Base-by-base conservation (phyloP, 306 rosid genomes). In the Casuarina equisetifolia region DNA sequence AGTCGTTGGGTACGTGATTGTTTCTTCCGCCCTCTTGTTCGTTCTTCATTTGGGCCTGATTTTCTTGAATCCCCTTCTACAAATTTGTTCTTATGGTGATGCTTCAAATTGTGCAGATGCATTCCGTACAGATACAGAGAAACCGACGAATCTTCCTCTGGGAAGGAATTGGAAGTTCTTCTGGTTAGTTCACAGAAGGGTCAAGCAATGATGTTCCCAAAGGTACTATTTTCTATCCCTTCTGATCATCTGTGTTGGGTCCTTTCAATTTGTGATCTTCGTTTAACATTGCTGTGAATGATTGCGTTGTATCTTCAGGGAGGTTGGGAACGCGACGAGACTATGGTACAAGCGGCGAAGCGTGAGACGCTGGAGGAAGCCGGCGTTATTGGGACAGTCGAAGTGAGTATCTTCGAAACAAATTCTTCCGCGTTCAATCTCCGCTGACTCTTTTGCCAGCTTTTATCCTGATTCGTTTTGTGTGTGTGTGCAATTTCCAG, bases 321-420 rank as follows among this genome's bases (percentile, higher is more conserved):
- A n/a, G 98, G 98, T 78, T 94, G 98, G 98, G 98, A 94, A 79
- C 42, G 35, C 67, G 98, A 92, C 74, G 98, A 94, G 74, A 83
- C 93, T 9, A 94, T 83, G 78, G 94, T 88, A 68, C 88, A 83
- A n/a, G 98, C 98, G 19, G 98, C 98, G 74, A 42, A 46, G 66
- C 89, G 98, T 71, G 98, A 94, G 73, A 94, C 97, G 6, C 13
- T 89, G 1, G 98, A 94, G 81, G 98, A 94, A 87, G 98, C 98
- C 67, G 98, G 98, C 1, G 96, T 94, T 46, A 25, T 73, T 64
- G 98, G 98, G 82, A 62, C 74, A 36, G 84, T 94, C 62, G 91
- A 88, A 80, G 98, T 94, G 2, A 80, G 96, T 84, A 74, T 83
- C 75, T 77, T 49, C 3, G 16, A 83, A 59, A 15, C 52, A 77